These are phyloP conservation scores for Acanthamoeba royreba DNA, from an alignment of 208 protist species.

Conservation along the genomic window DNA sequence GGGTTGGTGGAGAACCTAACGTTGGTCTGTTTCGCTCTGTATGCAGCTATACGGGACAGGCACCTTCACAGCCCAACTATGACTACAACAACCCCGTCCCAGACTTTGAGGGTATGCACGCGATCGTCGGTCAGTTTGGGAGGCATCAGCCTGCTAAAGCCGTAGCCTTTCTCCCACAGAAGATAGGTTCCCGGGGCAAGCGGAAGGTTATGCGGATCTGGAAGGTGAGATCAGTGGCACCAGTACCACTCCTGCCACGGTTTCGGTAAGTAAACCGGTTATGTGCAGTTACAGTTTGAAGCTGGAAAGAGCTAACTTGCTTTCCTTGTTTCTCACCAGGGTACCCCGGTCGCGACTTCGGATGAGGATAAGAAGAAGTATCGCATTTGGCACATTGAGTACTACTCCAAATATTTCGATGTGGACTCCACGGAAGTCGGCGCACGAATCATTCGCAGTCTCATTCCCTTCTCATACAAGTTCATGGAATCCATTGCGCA, in stretches of 20 bases:
- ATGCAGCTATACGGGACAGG: not conserved
- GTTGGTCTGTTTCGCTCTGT: too few relatives aligned
- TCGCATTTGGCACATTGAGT: slow-evolving; percentile 35
- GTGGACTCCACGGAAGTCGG: slow-evolving; percentile 36
- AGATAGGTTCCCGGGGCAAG: not conserved
- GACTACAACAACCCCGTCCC: not conserved
- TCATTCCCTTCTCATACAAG: slow-evolving; percentile 25
- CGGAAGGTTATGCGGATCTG: not conserved
- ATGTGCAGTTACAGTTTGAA: not conserved
- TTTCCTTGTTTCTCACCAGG: not conserved
- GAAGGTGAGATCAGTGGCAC: not conserved
- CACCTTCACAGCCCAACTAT: not conserved
- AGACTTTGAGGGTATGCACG: not conserved
- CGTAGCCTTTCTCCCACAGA: not conserved
- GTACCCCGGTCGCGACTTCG: not conserved
- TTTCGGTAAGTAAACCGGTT: not conserved
- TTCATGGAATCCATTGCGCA: slow-evolving; percentile 22
- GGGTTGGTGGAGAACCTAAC: too few relatives aligned
- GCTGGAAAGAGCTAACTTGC: not conserved
- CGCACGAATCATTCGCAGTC: not conserved
- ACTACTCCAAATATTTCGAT: slow-evolving; percentile 34
- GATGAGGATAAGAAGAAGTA: not conserved
- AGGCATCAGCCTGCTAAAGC: too few relatives aligned
- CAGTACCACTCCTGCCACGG: not conserved
- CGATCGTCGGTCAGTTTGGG: too few relatives aligned